A percentile compares a stretch with the other conserved stretches of the same genome.
Evolutionary conservation across 345 rosid species (phyloP).

Genomic region (Syzygium jambos): DNA sequence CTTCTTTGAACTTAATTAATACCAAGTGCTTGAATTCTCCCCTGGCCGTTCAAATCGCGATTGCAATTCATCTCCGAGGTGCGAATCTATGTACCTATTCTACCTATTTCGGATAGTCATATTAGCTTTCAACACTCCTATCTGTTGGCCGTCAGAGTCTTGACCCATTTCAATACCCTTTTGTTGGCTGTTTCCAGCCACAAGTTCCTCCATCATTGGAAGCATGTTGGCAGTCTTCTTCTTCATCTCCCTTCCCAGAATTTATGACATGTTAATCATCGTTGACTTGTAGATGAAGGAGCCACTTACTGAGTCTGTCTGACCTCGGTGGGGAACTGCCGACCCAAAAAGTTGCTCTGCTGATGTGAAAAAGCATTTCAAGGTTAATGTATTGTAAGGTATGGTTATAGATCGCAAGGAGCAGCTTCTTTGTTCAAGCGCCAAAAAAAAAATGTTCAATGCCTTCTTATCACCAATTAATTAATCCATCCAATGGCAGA

Average conservation of each 20-base stretch:
- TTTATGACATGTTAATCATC: neutral
- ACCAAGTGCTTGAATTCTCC: constrained; percentile 69
- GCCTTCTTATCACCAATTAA: no score
- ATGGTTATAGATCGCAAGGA: no score
- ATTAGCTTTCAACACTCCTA: neutral
- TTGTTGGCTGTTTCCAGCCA: neutral
- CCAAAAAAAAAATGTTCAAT: no score
- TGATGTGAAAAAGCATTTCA: neutral
- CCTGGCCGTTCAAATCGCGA: neutral
- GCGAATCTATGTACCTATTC: neutral
- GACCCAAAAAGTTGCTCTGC: neutral
- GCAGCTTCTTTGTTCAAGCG: no score
- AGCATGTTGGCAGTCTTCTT: neutral
- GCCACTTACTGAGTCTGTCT: neutral
- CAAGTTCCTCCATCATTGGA: neutral
- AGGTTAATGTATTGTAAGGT: neutral
- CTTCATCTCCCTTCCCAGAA: neutral
- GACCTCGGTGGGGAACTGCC: neutral
- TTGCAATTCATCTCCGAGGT: neutral
- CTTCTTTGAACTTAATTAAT: constrained; percentile 67
- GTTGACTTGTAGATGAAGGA: neutral
- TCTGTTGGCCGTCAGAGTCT: neutral
- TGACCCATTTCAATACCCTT: neutral
- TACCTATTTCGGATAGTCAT: neutral
- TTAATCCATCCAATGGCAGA: no score